Evolutionary conservation across 2,329 filamentous ascomycete species (phyloP), one percentile per base, ranked within the genome.

Genomic region (Microdochium bolleyi): DNA sequence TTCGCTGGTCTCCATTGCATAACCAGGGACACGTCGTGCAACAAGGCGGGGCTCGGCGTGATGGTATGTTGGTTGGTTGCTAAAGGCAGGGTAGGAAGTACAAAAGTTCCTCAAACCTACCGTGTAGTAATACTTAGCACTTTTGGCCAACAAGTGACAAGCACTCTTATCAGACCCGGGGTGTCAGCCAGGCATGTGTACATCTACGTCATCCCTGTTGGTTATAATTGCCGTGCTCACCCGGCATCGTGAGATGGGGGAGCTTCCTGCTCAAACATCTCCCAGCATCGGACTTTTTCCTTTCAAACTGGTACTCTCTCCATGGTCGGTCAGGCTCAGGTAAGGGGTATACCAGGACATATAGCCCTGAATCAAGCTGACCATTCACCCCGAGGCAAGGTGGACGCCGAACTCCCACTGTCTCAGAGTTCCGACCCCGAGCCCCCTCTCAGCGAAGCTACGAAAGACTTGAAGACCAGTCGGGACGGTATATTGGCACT

Each of bases 401-500:
- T 14, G 30, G 8, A 34, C 30, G 30, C 30, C 14, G 30, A 34
- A 34, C 8, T 34, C 30, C 30, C 30, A 34, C 30, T 34, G 30
- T 34, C 30, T 14, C 30, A 8, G 14, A 8, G 8, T 14, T 34
- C 30, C 30, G 30, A 34, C 30, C 8, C 8, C 30, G 30, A 34
- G 30, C 30, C 14, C 30, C 30, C 30, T 14, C 30, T 34, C 14
- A 14, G 30, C 30, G 30, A 34, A 34, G 8, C 14, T 8, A 34
- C 30, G 8, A 34, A 34, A 34, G 30, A 34, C 14, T 14, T 34
- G 8, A 34, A 34, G 30, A 34, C 8, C 44, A 34, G 30, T 14
- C 30, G 8, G 8, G 30, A 55, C 25, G 52, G 55, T 52, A 54
- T 57, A 24, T 51, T 24, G 48, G 50, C 25, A 48, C 52, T 57